phyloP scores from a whole-genome alignment of 2,329 filamentous ascomycete genomes.

The Cercospora nicotianae region DNA sequence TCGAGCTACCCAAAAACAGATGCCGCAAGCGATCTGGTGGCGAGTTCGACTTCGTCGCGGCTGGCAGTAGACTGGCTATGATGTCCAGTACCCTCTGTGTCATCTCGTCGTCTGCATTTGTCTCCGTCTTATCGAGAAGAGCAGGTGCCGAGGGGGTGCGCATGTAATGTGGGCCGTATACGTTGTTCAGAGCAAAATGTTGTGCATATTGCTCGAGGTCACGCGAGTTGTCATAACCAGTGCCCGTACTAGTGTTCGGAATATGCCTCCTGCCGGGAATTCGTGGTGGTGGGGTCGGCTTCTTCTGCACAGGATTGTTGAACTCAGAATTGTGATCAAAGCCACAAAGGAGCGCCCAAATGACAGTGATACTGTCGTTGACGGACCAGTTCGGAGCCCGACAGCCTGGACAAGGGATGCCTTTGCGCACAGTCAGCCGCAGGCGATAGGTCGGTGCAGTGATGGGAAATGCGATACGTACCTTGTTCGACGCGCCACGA shows the following conservation, averaged over 20 bases:
- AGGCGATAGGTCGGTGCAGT: not conserved
- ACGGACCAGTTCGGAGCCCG: not conserved
- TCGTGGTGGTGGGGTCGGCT: not conserved
- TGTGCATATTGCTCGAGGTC: not conserved
- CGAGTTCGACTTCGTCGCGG: slow-evolving; percentile 29
- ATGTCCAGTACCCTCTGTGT: slow-evolving; percentile 21
- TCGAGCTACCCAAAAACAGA: slow-evolving; percentile 41
- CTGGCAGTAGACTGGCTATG: slow-evolving; percentile 32
- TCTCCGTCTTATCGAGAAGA: not conserved
- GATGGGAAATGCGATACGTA: not conserved
- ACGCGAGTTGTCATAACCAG: not conserved
- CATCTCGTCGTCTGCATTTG: slow-evolving; percentile 22
- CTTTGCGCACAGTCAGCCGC: not conserved
- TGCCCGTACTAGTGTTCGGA: not conserved
- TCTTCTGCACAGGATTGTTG: slow-evolving; percentile 21
- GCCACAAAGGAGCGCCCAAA: slow-evolving; percentile 43
- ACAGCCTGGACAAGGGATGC: slow-evolving; percentile 2
- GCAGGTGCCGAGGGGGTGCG: not conserved
- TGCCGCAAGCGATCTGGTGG: slow-evolving; percentile 32
- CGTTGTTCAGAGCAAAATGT: not conserved
- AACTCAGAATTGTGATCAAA: slow-evolving; percentile 35
- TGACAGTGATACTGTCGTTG: slow-evolving; percentile 33
- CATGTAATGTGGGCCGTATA: not conserved
- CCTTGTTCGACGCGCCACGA: not conserved
- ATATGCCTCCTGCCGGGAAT: not conserved